These are phyloP conservation scores for Alternaria novae-zelandiae DNA, from an alignment of 2,329 filamentous ascomycete species.

Conservation along the genomic window DNA sequence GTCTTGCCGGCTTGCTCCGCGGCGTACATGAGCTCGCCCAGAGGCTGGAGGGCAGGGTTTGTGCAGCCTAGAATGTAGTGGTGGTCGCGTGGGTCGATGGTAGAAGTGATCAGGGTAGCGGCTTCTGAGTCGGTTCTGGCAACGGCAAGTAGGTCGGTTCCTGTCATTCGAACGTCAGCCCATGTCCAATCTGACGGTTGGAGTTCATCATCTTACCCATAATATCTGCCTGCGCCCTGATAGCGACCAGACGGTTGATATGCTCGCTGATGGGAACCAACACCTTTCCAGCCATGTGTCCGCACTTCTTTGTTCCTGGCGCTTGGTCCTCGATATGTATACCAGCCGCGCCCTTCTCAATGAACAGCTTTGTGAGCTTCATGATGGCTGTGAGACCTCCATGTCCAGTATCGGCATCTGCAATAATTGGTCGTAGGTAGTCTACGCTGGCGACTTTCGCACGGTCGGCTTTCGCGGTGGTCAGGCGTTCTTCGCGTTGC, in stretches of 20 bases:
- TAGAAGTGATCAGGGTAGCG: slow-evolving; percentile 94
- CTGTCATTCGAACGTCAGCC: slow-evolving; percentile 47
- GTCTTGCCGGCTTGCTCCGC: slow-evolving; percentile 83
- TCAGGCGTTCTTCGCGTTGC: slow-evolving; percentile 92
- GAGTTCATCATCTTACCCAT: slow-evolving; percentile 69
- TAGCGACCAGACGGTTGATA: slow-evolving; percentile 96
- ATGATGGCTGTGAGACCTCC: slow-evolving; percentile 98
- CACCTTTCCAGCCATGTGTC: slow-evolving; percentile 99
- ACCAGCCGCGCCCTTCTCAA: slow-evolving; percentile 94
- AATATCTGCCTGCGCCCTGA: slow-evolving; percentile 96
- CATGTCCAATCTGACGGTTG: not conserved
- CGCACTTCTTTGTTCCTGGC: slow-evolving; percentile 98
- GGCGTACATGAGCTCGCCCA: slow-evolving; percentile 88
- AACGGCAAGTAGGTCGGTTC: slow-evolving; percentile 84
- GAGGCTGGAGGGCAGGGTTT: slow-evolving; percentile 80
- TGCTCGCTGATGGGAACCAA: slow-evolving; percentile 96
- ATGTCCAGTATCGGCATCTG: slow-evolving; percentile 96
- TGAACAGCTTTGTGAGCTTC: slow-evolving; percentile 98
- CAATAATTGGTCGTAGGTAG: slow-evolving; percentile 94
- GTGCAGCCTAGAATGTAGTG: slow-evolving; percentile 89
- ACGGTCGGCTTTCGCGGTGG: slow-evolving; percentile 74
- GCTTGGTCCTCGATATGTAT: slow-evolving; percentile 99
- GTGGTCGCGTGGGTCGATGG: slow-evolving; percentile 95
- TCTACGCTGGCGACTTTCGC: slow-evolving; percentile 79
- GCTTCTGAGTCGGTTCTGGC: slow-evolving; percentile 97